Conservation (phyloP, 345 rosid species). For the Rubroshorea leprosula region DNA sequence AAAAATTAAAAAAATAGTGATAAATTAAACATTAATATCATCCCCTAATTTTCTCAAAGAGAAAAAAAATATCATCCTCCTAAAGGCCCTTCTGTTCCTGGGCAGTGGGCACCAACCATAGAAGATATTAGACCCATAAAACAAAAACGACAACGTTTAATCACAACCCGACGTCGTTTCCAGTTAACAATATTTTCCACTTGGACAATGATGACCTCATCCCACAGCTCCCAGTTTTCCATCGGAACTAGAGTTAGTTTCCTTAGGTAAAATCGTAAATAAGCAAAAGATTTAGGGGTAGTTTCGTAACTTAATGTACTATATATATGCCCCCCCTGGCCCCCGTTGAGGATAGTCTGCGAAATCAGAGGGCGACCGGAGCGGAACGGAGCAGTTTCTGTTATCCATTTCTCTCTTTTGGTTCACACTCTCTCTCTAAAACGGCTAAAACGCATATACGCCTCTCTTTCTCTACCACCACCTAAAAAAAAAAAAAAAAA, state of each 20-base stretch:
- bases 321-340: slow-evolving; percentile 3
- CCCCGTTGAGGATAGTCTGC: neutral
- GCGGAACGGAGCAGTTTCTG: slow-evolving; percentile 69
- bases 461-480: no score
- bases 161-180: neutral
- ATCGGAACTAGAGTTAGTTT: neutral
- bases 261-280: neutral
- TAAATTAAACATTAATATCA: no score
- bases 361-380: slow-evolving; percentile 21
- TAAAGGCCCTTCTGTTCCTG: no score
- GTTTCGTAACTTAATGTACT: neutral
- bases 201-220: no score
- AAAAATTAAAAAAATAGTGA: no score
- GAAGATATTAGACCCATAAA: no score
- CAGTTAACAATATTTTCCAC: no score
- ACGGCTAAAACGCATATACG: neutral
- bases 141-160: no score
- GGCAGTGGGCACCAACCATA: no score
- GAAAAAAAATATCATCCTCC: no score
- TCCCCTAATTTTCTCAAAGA: no score
- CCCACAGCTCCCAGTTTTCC: neutral
- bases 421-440: slow-evolving; percentile 24
- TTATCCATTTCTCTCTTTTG: slow-evolving; percentile 40
- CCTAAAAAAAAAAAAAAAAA: slow-evolving; percentile 21
- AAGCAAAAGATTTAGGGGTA: neutral